Evolutionary conservation across 176 grass and related monocot genomes (phyloP), one percentile per base, ranked within the genome.

Genomic region (Oryza officinalis): DNA sequence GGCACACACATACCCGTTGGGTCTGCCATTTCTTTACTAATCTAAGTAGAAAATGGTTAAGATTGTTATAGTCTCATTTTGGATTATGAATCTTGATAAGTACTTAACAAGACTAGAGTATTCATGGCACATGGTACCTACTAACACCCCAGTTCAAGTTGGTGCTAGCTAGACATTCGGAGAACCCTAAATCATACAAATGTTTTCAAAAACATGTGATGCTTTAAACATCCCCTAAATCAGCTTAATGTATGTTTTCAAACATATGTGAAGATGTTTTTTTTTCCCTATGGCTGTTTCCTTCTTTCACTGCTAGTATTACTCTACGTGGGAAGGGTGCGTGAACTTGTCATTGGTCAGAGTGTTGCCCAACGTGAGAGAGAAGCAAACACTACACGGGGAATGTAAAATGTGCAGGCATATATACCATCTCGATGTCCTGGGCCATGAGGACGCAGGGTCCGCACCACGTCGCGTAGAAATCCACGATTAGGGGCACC

Each of bases 391-490:
- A 35, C 33, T 35, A 35, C 6, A 35, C 33, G 33, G 5, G 32
- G 33, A 35, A 35, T 0, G 33, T 35, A 35, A 35, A 0, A 35
- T 35, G 5, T 35, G 33, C 33, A 35, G 33, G 33, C 18, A 54
- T 17, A 31, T 27, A 67, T 80, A 96, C 94, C 88, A 79, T 87
- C 86, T 96, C 91, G 45, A 96, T 92, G 50, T 96, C 92, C 84
- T 94, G 95, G 7, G 95, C 95, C 95, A 98, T 98, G n/a, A 85
- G 75, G 69, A 94, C 81, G 37, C 95, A 98, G 1, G 95, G 95
- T 20, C 92, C 92, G 72, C 92, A 94, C 92, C 92, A 94, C 12
- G 92, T 94, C 15, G 91, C 88, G 27, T 93, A 93, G 85, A 93
- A 93, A 64, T 93, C 91, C 5, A 93, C 85, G 12, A 93, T 74